Base-by-base conservation (phyloP, 495 filamentous ascomycete species). In the Parathielavia appendiculata region DNA sequence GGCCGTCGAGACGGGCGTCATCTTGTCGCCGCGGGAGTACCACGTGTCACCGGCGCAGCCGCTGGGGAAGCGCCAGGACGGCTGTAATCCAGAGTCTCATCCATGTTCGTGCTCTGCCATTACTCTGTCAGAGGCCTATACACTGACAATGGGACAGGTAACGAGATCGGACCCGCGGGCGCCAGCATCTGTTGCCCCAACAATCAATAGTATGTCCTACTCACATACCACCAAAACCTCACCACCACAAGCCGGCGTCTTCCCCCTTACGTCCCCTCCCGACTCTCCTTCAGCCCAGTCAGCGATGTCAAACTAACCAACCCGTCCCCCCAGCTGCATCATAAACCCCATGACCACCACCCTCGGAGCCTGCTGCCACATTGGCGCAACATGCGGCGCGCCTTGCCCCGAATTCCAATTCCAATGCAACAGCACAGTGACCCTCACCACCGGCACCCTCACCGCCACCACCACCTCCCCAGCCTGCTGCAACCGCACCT, bases 401-500 rank as follows among this genome's bases (percentile, higher is more conserved):
- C 59, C 60, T 16, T 79, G 76, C 59, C 19, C 5, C 17, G 40
- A 39, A 2, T 7, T 30, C 16, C 45, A 59, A 14, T 69, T 56
- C 55, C 43, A 66, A 64, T 66, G 64, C 57, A 46, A 44, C 47
- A 17, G 8, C 5, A 63, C 68, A 19, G 20, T 43, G 0, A 71
- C 69, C 11, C 45, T 66, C 23, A 61, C 67, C 22, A 36, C 52
- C 9, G 44, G 32, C 36, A 46, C 48, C 7, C 56, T 51, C 22
- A 53, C 58, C 19, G 58, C 61, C 10, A 69, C 64, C 16, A 58
- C 63, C 5, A 1, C 62, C 41, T 23, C n/a, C 14, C 16, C 63
- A 8, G 67, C 68, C 44, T 79, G 76, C 62, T 79, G 76, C 54
- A 49, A 50, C 20, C 75, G 75, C 30, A 9, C 35, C 13, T 79